phyloP scores from a whole-genome alignment of 768 basidiomycete species.

The Mycena haematopus region DNA sequence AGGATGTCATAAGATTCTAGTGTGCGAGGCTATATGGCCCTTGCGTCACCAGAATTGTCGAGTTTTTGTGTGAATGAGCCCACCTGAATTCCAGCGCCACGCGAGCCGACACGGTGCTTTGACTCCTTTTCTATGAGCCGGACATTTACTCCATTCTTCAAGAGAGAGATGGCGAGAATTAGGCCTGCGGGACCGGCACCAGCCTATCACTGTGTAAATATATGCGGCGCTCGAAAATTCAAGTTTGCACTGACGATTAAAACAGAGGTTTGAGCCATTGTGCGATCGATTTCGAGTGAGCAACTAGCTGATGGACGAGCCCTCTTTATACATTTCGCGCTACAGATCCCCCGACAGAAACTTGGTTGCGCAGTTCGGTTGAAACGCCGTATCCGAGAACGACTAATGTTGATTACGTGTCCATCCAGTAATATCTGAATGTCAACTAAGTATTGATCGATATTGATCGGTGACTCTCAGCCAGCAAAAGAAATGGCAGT shows the following conservation, averaged over 20 bases:
- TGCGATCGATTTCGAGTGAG: not conserved
- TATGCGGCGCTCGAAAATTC: too few relatives aligned
- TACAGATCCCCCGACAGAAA: too few relatives aligned
- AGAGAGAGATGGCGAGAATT: constrained; percentile 17
- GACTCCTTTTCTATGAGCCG: constrained; percentile 12
- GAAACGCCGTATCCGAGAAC: not conserved
- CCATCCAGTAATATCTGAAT: too few relatives aligned
- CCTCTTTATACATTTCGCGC: not conserved
- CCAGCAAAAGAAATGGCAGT: too few relatives aligned
- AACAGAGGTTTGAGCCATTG: not conserved
- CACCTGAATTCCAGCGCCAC: constrained; percentile 20
- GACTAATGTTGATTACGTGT: not conserved
- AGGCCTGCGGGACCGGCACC: constrained; percentile 1
- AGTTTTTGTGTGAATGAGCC: not conserved
- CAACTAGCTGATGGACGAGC: not conserved
- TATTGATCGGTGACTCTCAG: too few relatives aligned
- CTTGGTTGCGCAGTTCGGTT: too few relatives aligned
- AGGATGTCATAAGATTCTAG: constrained; percentile 8
- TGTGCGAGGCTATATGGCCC: constrained; percentile 2
- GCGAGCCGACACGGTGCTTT: constrained; percentile 9
- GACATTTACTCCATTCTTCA: constrained; percentile 21
- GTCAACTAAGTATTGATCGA: too few relatives aligned
- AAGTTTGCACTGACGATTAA: not conserved
- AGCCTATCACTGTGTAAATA: too few relatives aligned
- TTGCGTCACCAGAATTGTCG: not conserved